Evolutionary conservation across 495 filamentous ascomycete species (phyloP), one percentile per base, ranked within the genome.

Genomic region (Amphirosellinia nigrospora): DNA sequence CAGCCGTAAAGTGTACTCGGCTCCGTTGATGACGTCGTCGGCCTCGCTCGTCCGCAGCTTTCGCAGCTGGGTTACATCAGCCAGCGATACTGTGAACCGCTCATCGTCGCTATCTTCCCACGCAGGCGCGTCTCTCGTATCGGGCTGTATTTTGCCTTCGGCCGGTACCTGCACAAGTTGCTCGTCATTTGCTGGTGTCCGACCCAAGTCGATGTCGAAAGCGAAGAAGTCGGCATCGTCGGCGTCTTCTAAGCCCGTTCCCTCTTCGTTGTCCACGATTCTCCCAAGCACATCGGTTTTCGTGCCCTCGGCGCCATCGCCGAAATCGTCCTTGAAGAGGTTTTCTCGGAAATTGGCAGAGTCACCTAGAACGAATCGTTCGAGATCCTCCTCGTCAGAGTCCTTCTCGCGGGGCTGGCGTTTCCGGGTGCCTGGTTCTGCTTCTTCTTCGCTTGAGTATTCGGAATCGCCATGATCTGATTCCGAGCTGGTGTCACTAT

Each of bases 71-170:
- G 86, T 85, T 50, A 90, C 88, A 48, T 89, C 85, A 11, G 91
- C 91, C 15, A 99, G 86, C 4, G 94, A 97, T 56, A 99, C 84
- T 23, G 88, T 87, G 61, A 97, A 82, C 46, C 91, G 88, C 76
- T 99, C 96, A 74, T 99, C 96, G 73, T 98, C 96, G 79, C 94
- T 97, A 81, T 99, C 96, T 72, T 93, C 88, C 96, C 96, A 99
- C 16, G 92, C 91, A 13, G 92, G 81, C 66, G 68, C 66, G 1
- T 78, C 73, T 1, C 79, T 79, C 13, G 81, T 77, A 30, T 78
- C 76, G 2, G 77, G 75, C 26, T 79, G 74, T 21, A 66, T 74
- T n/a, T 75, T 70, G 7, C 79, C 79, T 38, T 82, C 79, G 8
- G 76, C 72, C n/a, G 84, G 74, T 4, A 77, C 80, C 32, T 77